Percentiles rank a stretch among this genome's conserved stretches.
Evolutionary conservation across 2,329 filamentous ascomycete genomes (phyloP).

Genomic region (Penicillium sp.): DNA sequence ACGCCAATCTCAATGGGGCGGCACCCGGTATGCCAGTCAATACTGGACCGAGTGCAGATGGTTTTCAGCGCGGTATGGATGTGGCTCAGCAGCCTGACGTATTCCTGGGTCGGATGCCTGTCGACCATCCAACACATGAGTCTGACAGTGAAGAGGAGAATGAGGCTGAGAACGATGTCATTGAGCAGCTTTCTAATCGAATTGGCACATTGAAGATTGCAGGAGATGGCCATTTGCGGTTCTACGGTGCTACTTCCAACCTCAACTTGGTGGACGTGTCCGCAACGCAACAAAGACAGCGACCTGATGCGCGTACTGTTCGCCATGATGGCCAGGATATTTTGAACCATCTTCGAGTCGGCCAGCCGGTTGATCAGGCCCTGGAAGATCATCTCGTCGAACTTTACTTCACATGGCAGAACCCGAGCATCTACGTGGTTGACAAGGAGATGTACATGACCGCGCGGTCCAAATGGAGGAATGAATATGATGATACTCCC

Average conservation of each 20-base stretch:
- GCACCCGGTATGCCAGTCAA: conserved; percentile 19
- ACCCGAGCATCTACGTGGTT: conserved; percentile 47
- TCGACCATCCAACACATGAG: conserved; percentile 26
- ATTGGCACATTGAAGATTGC: conserved; percentile 46
- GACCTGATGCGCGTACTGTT: conserved; percentile 39
- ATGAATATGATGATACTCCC: conserved; percentile 39
- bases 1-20: conserved; percentile 30
- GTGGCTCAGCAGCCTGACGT: conserved; percentile 27
- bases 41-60: conserved; percentile 26
- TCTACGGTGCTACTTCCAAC: conserved; percentile 48
- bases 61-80: conserved; percentile 26
- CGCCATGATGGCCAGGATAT: conserved; percentile 42
- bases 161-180: conserved; percentile 41
- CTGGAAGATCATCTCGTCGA: conserved; percentile 47
- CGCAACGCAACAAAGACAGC: conserved; percentile 33
- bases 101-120: conserved; percentile 20
- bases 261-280: conserved; percentile 43
- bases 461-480: conserved; percentile 36
- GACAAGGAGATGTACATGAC: conserved; percentile 43
- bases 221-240: conserved; percentile 45
- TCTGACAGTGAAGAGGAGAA: conserved; percentile 39
- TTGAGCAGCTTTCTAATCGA: conserved; percentile 45
- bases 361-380: conserved; percentile 40
- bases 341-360: conserved; percentile 43
- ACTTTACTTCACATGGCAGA: conserved; percentile 51